These are phyloP conservation scores for Guillardia theta DNA, from an alignment of 78 protist genomes.

Conservation along the genomic window DNA sequence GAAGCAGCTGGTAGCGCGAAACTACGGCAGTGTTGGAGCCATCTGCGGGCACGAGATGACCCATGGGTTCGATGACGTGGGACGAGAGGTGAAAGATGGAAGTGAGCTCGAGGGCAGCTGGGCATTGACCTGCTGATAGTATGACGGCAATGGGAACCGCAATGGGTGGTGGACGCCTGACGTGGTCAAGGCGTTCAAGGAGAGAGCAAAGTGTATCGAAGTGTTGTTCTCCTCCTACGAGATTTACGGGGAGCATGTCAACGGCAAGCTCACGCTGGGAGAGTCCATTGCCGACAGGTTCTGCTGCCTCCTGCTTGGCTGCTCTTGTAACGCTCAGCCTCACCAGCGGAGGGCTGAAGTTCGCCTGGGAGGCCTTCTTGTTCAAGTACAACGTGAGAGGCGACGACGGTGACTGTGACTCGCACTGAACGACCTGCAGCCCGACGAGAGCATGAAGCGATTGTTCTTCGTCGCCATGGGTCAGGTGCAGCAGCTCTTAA, in stretches of 20 bases:
- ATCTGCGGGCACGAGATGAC: constrained; percentile 26
- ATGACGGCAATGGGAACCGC: constrained; percentile 6
- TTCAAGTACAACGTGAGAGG: background rate
- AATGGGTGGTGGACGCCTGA: constrained; percentile 19
- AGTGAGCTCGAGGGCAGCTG: too few species aligned
- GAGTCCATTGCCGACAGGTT: constrained; percentile 33
- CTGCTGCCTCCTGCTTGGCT: background rate
- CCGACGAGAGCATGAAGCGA: background rate
- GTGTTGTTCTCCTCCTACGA: background rate
- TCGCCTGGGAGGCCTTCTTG: background rate
- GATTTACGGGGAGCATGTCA: background rate
- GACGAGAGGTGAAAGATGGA: too few species aligned
- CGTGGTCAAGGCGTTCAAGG: background rate
- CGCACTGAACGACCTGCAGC: background rate
- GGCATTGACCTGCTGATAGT: too few species aligned
- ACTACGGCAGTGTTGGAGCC: constrained; percentile 11
- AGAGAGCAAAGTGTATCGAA: background rate
- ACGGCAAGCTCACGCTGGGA: constrained; percentile 2
- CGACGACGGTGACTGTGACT: background rate
- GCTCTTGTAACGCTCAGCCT: background rate
- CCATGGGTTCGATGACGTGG: constrained; percentile 31
- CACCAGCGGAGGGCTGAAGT: background rate
- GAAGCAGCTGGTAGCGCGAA: background rate
- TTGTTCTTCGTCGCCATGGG: constrained; percentile 22
- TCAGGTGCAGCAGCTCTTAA: too few species aligned